Evolutionary conservation across 345 rosid genomes (phyloP).

Genomic region (Cardamine occulta): DNA sequence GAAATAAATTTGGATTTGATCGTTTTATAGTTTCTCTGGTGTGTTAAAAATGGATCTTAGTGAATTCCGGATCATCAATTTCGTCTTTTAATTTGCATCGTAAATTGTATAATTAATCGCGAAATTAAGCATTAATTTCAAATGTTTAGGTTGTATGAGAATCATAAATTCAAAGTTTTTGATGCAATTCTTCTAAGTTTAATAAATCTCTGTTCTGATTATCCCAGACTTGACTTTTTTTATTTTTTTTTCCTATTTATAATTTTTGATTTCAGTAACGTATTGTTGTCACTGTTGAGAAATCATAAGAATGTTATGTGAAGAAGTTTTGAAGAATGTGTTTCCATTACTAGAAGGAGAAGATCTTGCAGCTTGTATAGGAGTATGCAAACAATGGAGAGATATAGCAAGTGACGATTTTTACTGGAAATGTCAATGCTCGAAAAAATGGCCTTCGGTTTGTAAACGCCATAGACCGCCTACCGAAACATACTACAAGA

Average conservation of each 20-base stretch:
- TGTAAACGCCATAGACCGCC: slow-evolving; percentile 75
- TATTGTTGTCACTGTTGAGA: neutral
- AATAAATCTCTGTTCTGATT: too few species aligned
- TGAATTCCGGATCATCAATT: neutral
- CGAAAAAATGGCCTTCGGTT: slow-evolving; percentile 89
- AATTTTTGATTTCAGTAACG: neutral
- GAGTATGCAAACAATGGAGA: slow-evolving; percentile 85
- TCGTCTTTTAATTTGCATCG: neutral
- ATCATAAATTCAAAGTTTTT: neutral
- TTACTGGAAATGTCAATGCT: slow-evolving; percentile 89
- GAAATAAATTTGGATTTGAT: neutral
- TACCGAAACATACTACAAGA: slow-evolving; percentile 64
- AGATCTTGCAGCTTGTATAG: slow-evolving; percentile 83
- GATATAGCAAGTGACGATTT: slow-evolving; percentile 75
- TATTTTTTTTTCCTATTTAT: neutral
- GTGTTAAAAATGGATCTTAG: neutral
- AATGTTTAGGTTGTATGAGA: neutral
- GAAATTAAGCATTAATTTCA: neutral
- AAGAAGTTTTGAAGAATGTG: slow-evolving; percentile 80
- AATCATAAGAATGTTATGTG: slow-evolving; percentile 56
- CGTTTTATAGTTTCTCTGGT: neutral
- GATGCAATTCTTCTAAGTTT: neutral
- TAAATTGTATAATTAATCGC: neutral
- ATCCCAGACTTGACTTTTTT: neutral
- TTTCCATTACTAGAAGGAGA: slow-evolving; percentile 75